Base-by-base conservation (phyloP, 805 yeast genomes). In the Zygosaccharomyces lentus region DNA sequence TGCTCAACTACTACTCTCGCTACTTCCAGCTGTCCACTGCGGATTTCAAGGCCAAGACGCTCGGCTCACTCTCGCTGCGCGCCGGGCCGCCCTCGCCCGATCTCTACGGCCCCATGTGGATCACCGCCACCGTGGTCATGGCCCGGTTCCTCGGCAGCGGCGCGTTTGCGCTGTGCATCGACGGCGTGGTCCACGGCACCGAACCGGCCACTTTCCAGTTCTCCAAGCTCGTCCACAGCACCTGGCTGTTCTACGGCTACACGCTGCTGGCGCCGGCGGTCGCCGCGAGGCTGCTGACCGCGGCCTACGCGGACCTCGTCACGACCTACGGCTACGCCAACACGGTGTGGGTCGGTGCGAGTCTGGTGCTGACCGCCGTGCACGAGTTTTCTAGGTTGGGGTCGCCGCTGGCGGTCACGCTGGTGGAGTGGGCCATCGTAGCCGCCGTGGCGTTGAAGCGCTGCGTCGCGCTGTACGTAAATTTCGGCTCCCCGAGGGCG, bases 61-160 rank as follows among this genome's bases (percentile, higher is more conserved):
- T 38, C 10, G 41, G 19, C 21, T 38, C 41, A 3, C 34, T 38
- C 8, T 38, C 41, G 9, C 34, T 38, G 9, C 43, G 51, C 32
- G 6, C 16, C 21, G 40, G 21, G 6, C 24, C 12, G 47, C 52
- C 43, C 78, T 83, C 46, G 5, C 45, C 48, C 2, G 98, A 90
- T 58, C 67, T 90, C 43, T 91, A 88, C 63, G 96, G 96, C 0
- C 84, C 95, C 6, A 70, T 88, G 15, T 90, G 98, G 98, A 81
- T 90, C 36, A 85, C 91, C 9, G 88, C 89, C 0, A 84, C 96
- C 0, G 77, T 87, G 41, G 79, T 87, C 1, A 78, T 86, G 52
- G 69, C 82, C 26, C 72, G 87, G 62, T 89, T 89, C 66, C 81
- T 88, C 47, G 76, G 89, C 37, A 77, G 84, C 29, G 83, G 95